A percentile compares a stretch with the other conserved stretches of the same genome.
Evolutionary conservation across 1,139 yeast genomes (phyloP).

Genomic region (Yamadazyma jaroonii): DNA sequence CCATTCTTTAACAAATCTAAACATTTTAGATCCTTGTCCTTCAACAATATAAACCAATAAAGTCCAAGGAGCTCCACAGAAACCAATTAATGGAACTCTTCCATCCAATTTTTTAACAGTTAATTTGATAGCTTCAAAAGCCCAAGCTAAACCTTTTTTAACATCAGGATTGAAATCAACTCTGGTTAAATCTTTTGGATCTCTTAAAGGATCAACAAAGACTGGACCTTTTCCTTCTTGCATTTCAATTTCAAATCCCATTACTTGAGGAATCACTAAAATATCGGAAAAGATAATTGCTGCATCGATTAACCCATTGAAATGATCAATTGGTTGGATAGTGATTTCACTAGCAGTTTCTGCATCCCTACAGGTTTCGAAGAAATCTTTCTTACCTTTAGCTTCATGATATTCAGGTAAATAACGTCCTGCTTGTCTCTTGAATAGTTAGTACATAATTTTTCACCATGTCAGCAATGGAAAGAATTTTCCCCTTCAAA

Average conservation of each 20-base stretch:
- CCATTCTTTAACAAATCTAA: constrained; percentile 92
- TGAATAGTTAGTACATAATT: constrained; percentile 2
- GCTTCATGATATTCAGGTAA: constrained; percentile 89
- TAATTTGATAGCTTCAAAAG: constrained; percentile 83
- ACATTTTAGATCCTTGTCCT: constrained; percentile 94
- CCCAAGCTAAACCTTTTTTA: constrained; percentile 82
- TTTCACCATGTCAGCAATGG: not conserved
- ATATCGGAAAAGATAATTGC: constrained; percentile 96
- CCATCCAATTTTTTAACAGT: constrained; percentile 84
- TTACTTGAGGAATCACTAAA: constrained; percentile 94
- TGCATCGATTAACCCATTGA: constrained; percentile 87
- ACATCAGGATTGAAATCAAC: constrained; percentile 68
- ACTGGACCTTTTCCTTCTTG: constrained; percentile 94
- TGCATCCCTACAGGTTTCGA: constrained; percentile 90
- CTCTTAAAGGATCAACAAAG: constrained; percentile 83
- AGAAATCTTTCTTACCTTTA: constrained; percentile 84
- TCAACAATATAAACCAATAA: constrained; percentile 94
- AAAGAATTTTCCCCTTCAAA: too few species aligned
- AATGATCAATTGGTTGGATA: constrained; percentile 91
- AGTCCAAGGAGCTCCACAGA: constrained; percentile 99
- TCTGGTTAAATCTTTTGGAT: constrained; percentile 60
- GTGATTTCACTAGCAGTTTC: constrained; percentile 93
- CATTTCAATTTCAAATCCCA: constrained; percentile 96
- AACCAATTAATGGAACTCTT: constrained; percentile 90
- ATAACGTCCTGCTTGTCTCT: constrained; percentile 87